Percentiles rank a stretch among this genome's conserved stretches.
Conservation (phyloP, 2,329 filamentous ascomycete genomes). For the Neofusicoccum parvum region DNA sequence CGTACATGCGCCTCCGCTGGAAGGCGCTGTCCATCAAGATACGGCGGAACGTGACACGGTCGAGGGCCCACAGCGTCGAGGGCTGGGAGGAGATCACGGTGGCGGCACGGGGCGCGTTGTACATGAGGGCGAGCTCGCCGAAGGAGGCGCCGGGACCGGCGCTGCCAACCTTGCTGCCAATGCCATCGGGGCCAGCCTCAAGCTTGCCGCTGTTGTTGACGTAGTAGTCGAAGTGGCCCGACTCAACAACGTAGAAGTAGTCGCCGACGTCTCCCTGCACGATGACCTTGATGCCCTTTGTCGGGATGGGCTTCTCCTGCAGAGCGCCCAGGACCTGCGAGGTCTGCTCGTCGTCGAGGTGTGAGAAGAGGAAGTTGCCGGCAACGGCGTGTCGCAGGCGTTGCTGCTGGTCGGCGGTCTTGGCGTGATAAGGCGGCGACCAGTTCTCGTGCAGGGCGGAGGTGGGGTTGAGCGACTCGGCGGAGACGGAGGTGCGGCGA, state of each 20-base stretch:
- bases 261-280: conserved; percentile 94
- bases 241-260: conserved; percentile 97
- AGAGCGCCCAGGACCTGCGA: conserved; percentile 84
- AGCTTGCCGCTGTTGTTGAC: conserved; percentile 78
- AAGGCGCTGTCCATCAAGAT: conserved; percentile 99
- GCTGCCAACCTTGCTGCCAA: conserved; percentile 78
- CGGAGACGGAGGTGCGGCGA: conserved; percentile 92
- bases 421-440: conserved; percentile 82
- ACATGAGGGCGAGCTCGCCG: conserved; percentile 96
- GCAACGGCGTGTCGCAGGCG: conserved; percentile 81
- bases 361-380: conserved; percentile 90
- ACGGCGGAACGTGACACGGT: conserved; percentile 93
- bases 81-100: conserved; percentile 84
- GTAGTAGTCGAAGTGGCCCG: conserved; percentile 85
- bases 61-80: conserved; percentile 89
- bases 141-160: conserved; percentile 91
- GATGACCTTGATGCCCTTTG: conserved; percentile 88
- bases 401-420: conserved; percentile 76
- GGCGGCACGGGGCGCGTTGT: conserved; percentile 93
- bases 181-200: conserved; percentile 77
- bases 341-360: conserved; percentile 92
- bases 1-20: conserved; percentile 93
- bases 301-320: conserved; percentile 92
- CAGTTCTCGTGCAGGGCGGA: conserved; percentile 84
- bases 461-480: conserved; percentile 90